A percentile compares a stretch with the other conserved stretches of the same genome.
These are phyloP conservation scores for Neckera pumila DNA, from an alignment of 225 moss, liverwort and hornwort genomes.

Conservation along the genomic window DNA sequence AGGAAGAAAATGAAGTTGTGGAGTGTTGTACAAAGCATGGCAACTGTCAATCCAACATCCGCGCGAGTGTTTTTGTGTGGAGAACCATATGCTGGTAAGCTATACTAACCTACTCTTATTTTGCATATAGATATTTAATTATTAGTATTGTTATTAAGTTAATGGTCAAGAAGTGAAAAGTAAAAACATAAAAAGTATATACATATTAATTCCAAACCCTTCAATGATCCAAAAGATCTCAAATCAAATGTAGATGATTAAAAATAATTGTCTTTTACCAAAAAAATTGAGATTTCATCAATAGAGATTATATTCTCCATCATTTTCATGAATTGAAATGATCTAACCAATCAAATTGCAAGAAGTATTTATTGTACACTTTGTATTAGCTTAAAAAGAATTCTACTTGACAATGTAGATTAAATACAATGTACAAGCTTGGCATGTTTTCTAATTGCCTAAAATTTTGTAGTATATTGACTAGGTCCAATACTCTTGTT, in stretches of 20 bases:
- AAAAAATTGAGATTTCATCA: accelerated
- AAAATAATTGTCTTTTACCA: not conserved
- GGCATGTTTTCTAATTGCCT: accelerated
- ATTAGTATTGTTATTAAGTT: too few relatives aligned
- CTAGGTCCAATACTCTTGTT: not conserved
- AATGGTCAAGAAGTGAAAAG: too few relatives aligned
- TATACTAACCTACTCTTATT: not conserved
- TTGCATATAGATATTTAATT: not conserved
- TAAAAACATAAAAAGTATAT: accelerated
- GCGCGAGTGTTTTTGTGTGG: not conserved
- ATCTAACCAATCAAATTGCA: not conserved
- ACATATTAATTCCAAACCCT: not conserved
- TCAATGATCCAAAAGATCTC: not conserved
- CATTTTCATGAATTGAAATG: accelerated
- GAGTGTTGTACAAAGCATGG: not conserved
- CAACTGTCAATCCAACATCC: not conserved
- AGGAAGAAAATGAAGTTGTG: not conserved
- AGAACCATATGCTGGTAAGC: not conserved
- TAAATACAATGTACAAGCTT: accelerated
- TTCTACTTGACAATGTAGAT: not conserved
- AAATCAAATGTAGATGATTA: not conserved
- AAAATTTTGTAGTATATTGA: not conserved
- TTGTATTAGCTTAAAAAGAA: not conserved
- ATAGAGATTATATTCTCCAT: not conserved
- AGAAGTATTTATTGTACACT: not conserved